These are phyloP conservation scores for Phytophthora sojae DNA, from an alignment of 352 stramenopile species.

Conservation along the genomic window DNA sequence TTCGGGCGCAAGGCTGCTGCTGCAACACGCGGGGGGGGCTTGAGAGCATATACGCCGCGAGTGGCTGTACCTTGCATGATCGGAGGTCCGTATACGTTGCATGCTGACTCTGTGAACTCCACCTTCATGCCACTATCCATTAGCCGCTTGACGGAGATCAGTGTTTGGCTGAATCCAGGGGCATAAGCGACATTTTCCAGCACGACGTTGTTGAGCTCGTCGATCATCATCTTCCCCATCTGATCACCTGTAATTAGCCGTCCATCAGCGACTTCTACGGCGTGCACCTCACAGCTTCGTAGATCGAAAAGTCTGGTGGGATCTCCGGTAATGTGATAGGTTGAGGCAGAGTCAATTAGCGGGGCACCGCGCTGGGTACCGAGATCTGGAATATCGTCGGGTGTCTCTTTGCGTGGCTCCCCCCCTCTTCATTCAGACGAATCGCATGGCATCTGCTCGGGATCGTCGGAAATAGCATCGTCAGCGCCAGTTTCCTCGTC, in stretches of 20 bases:
- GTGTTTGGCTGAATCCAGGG: slow-evolving; percentile 3
- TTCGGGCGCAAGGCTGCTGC: slow-evolving; percentile 1
- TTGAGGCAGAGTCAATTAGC: slow-evolving; percentile 16
- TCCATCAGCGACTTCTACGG: slow-evolving; percentile 15
- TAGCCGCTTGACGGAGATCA: slow-evolving; percentile 15
- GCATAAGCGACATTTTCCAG: slow-evolving; percentile 11
- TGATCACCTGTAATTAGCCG: neutral
- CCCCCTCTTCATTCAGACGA: slow-evolving; percentile 8
- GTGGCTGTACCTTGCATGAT: neutral
- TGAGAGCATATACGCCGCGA: slow-evolving; percentile 7
- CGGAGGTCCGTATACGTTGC: neutral
- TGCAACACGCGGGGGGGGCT: neutral
- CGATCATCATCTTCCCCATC: slow-evolving; percentile 5
- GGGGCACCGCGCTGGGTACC: slow-evolving; percentile 3
- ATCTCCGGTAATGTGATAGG: slow-evolving; percentile 11
- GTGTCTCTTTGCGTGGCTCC: neutral
- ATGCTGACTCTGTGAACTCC: slow-evolving; percentile 7
- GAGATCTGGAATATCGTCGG: neutral
- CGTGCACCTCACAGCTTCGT: slow-evolving; percentile 1
- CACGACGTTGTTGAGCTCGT: neutral
- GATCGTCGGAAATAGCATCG: neutral
- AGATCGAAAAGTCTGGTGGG: slow-evolving; percentile 1
- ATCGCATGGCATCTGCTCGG: no score
- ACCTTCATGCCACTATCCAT: slow-evolving; percentile 17
- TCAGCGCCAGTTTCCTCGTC: no score